phyloP scores from a whole-genome alignment of 2,329 filamentous ascomycete genomes.

The Simplicillium aogashimaense region DNA sequence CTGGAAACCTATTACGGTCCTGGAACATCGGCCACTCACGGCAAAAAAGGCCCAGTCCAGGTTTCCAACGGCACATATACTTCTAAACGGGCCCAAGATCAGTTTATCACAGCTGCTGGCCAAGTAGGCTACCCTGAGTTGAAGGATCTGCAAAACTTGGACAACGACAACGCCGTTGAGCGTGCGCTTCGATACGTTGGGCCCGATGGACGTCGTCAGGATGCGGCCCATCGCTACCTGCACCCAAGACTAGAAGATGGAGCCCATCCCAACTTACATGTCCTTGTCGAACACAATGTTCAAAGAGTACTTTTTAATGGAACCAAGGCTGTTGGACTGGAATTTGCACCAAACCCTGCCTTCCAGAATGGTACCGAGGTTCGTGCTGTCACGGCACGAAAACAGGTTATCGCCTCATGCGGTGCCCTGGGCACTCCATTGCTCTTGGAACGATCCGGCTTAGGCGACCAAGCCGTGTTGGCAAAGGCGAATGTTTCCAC shows the following conservation, averaged over 20 bases:
- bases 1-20: conserved; percentile 25
- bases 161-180: conserved; percentile 8
- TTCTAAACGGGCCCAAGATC: background rate
- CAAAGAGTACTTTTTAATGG: conserved; percentile 37
- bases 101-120: background rate
- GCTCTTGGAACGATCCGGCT: conserved; percentile 48
- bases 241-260: conserved; percentile 37
- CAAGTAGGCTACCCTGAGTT: background rate
- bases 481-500: conserved; percentile 32
- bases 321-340: conserved; percentile 39
- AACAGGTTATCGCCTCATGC: conserved; percentile 38
- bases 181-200: conserved; percentile 37
- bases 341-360: conserved; percentile 24
- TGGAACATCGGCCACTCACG: conserved; percentile 35
- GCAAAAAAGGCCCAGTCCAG: conserved; percentile 34
- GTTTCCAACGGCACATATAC: conserved; percentile 27
- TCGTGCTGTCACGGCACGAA: conserved; percentile 31
- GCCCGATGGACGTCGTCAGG: conserved; percentile 38
- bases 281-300: conserved; percentile 44
- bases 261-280: conserved; percentile 41
- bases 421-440: conserved; percentile 38
- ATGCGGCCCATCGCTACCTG: conserved; percentile 41
- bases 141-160: no score
- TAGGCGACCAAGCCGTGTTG: conserved; percentile 37
- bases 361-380: background rate